These are phyloP conservation scores for Botryotinia convoluta DNA, from an alignment of 2,329 filamentous ascomycete genomes.

Conservation along the genomic window DNA sequence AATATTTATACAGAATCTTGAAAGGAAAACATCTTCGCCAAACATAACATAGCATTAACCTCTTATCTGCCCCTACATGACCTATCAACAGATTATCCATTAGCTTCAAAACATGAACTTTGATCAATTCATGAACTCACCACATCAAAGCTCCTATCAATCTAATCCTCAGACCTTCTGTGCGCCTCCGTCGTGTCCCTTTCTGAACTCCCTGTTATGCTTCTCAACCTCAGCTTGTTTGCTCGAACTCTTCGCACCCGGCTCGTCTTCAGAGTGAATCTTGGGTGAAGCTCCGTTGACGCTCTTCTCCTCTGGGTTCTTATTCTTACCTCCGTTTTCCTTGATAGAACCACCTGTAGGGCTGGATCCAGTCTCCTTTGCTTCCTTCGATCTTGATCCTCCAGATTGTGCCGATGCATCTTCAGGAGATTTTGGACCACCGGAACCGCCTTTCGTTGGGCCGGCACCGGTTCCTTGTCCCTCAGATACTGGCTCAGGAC, in stretches of 20 bases:
- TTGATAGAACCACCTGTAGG: constrained; percentile 34
- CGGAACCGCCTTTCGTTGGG: constrained; percentile 38
- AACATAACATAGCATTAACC: background rate
- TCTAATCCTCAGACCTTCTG: constrained; percentile 47
- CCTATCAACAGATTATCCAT: background rate
- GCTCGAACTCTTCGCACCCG: constrained; percentile 38
- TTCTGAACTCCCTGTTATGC: constrained; percentile 58
- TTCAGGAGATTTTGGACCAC: constrained; percentile 32
- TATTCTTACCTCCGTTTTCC: constrained; percentile 31
- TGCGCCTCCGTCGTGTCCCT: constrained; percentile 49
- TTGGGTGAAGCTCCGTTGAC: constrained; percentile 23
- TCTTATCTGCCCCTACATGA: background rate
- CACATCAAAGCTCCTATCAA: constrained; percentile 54
- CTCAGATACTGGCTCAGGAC: constrained; percentile 43
- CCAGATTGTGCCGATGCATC: constrained; percentile 42
- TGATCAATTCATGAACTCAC: constrained; percentile 24
- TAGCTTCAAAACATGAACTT: background rate
- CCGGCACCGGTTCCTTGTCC: constrained; percentile 42
- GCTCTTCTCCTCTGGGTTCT: background rate
- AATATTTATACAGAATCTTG: background rate
- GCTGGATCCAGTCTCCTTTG: constrained; percentile 41
- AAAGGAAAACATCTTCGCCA: background rate
- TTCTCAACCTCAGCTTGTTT: constrained; percentile 56
- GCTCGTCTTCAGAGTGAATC: constrained; percentile 27
- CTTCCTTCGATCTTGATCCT: constrained; percentile 43